phyloP scores from a whole-genome alignment of 495 filamentous ascomycete genomes.

The Podospora didyma region DNA sequence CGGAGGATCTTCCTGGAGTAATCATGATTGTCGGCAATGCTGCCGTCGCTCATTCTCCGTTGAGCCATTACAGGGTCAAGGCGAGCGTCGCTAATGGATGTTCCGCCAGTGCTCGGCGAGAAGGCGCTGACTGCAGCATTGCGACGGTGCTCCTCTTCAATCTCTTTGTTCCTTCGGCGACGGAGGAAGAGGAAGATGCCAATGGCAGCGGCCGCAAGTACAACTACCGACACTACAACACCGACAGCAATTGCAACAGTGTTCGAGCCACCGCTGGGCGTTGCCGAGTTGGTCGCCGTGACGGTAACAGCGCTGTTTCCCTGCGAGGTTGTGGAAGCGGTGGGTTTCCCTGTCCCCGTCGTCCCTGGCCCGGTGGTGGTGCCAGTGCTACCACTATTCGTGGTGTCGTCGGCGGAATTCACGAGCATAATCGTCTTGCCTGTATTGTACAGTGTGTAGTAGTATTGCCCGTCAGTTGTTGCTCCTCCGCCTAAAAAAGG shows the following conservation, averaged over 20 bases:
- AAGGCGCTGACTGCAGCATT: conserved; percentile 68
- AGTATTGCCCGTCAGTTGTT: too few species aligned
- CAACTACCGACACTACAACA: conserved; percentile 81
- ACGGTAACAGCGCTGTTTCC: conserved; percentile 7
- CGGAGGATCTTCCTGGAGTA: conserved; percentile 94
- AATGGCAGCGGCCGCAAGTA: conserved; percentile 57
- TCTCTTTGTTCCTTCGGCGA: conserved; percentile 63
- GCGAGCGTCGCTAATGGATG: conserved; percentile 72
- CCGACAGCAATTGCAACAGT: conserved; percentile 79
- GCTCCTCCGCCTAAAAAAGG: conserved; percentile 49
- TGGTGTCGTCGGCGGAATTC: background rate
- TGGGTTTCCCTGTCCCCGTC: background rate
- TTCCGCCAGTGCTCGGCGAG: conserved; percentile 50
- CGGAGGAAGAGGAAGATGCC: conserved; percentile 74
- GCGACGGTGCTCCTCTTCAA: conserved; percentile 76
- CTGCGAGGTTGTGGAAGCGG: background rate
- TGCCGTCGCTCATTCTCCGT: conserved; percentile 88
- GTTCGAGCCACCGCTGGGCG: conserved; percentile 28
- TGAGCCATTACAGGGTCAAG: conserved; percentile 87
- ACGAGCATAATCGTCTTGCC: conserved; percentile 31
- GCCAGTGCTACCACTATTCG: background rate
- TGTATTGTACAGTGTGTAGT: conserved; percentile 48
- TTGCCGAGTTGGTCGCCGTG: conserved; percentile 10
- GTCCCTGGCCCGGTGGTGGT: background rate
- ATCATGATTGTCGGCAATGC: conserved; percentile 96